Conservation (phyloP, 306 rosid genomes). For the Echinosophora koreensis region DNA sequence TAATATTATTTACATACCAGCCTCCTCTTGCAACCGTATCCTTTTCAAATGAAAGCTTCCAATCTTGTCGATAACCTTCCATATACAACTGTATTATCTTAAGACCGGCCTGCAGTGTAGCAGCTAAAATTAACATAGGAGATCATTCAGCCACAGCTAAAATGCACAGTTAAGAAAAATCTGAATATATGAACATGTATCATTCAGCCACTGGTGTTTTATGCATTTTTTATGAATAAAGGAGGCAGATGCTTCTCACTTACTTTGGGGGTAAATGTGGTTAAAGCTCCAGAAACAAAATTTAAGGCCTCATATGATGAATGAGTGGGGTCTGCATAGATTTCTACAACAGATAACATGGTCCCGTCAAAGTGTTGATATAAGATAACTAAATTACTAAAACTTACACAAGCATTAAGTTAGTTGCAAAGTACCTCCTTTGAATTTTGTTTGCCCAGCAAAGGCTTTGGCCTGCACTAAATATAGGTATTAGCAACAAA, state of each 20-base stretch:
- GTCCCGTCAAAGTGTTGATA: constrained; percentile 39
- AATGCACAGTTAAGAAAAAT: constrained; percentile 26
- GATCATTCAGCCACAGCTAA: background rate
- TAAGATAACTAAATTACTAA: constrained; percentile 32
- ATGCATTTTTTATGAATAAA: background rate
- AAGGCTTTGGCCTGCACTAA: constrained; percentile 75
- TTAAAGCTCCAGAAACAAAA: constrained; percentile 79
- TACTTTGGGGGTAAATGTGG: constrained; percentile 93
- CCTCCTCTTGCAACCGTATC: constrained; percentile 84
- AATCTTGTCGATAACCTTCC: constrained; percentile 97
- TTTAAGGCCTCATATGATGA: constrained; percentile 80
- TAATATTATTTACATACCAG: constrained; percentile 71
- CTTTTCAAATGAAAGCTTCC: constrained; percentile 89
- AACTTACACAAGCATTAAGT: constrained; percentile 29
- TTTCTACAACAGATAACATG: constrained; percentile 66
- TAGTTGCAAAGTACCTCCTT: constrained; percentile 73
- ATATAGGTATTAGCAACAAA: constrained; percentile 39
- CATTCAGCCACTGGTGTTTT: background rate
- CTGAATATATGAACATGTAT: constrained; percentile 22
- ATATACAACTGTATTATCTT: constrained; percentile 78
- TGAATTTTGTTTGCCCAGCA: constrained; percentile 76
- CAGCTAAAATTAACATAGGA: constrained; percentile 44
- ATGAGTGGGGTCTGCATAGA: constrained; percentile 85
- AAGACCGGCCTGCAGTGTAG: constrained; percentile 76
- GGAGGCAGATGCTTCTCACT: constrained; percentile 26